Evolutionary conservation across 768 basidiomycete species (phyloP), one percentile per base, ranked within the genome.

Genomic region (Pleurotus salmoneostramineus): DNA sequence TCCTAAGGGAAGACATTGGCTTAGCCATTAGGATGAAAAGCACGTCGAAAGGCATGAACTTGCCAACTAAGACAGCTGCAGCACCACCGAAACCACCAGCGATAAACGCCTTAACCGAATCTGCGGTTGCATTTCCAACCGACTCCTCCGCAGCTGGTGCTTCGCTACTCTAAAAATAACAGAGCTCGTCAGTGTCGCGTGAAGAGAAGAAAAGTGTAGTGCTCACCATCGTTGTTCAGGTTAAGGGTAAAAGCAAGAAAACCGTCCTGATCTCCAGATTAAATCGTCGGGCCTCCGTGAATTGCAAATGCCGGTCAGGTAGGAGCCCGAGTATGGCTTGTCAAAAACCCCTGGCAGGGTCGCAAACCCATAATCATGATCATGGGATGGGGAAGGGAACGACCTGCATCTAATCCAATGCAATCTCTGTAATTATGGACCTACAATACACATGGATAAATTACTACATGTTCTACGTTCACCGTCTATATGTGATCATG

Each of bases 81-180:
- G 87, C 77, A 62, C 97, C 97, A 60, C 97, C 97, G 63, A 91
- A 89, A 40, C 97, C 97, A 63, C 97, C 97, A 34, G 94, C 85
- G 56, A 96, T 78, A 75, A 99, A 98, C 3, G 93, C 85, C 74
- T 97, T 98, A 58, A 69, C 71, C 45, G 76, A 78, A 49, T 83
- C 81, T 40, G 74, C 65, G 4, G 77, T 78, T 36, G 79, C 74
- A 48, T 46, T 56, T 46, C 68, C 71, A 57, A 68, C 71, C 56
- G 63, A 69, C 62, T 74, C 73, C 52, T 77, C 74, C 7, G 61
- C 62, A 57, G 63, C 61, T 60, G 74, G 65, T 61, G 72, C 70
- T 62, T 77, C 74, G 58, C 71, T 73, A 61, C 71, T 68, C 73
- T 74, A 62, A 37, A 10, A 27, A 37, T 40, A 55, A 40, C 52